phyloP scores from a whole-genome alignment of 139 green algal species.

The Chlorella sp. region DNA sequence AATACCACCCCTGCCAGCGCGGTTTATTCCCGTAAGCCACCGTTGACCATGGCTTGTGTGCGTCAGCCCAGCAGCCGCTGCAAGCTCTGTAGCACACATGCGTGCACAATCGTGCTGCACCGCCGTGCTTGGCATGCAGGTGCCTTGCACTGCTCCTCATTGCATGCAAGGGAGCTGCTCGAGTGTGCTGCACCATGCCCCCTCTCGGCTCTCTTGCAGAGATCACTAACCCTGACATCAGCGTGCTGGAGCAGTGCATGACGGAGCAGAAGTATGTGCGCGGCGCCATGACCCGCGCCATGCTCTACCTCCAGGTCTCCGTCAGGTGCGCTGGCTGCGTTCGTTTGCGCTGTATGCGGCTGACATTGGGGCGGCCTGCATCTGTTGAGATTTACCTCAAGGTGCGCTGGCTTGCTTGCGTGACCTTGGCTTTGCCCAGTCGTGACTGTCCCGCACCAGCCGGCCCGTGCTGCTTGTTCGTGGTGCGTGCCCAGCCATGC shows the following conservation, averaged over 20 bases:
- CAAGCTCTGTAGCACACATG: no score
- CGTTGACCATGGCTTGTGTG: no score
- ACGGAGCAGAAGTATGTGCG: slow-evolving; percentile 80
- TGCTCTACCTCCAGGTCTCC: slow-evolving; percentile 77
- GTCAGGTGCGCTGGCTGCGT: slow-evolving; percentile 4
- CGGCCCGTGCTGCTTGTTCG: background rate
- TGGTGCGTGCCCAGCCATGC: slow-evolving; percentile 27
- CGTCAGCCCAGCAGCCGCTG: no score
- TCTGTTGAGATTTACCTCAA: no score
- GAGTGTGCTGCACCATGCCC: no score
- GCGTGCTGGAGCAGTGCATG: slow-evolving; percentile 71
- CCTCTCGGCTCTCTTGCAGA: background rate
- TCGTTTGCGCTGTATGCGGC: no score
- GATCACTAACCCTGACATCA: slow-evolving; percentile 4
- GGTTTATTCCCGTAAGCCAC: background rate
- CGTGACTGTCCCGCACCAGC: background rate
- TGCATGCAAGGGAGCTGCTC: no score
- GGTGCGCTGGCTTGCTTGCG: no score
- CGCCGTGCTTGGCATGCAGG: no score
- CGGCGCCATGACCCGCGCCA: slow-evolving; percentile 73
- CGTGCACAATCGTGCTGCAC: no score
- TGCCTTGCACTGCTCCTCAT: no score
- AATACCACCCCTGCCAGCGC: background rate
- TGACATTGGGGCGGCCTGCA: background rate
- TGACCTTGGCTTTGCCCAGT: no score